Base-by-base conservation (phyloP, 768 basidiomycete genomes). In the Boletus rubroflammeus region DNA sequence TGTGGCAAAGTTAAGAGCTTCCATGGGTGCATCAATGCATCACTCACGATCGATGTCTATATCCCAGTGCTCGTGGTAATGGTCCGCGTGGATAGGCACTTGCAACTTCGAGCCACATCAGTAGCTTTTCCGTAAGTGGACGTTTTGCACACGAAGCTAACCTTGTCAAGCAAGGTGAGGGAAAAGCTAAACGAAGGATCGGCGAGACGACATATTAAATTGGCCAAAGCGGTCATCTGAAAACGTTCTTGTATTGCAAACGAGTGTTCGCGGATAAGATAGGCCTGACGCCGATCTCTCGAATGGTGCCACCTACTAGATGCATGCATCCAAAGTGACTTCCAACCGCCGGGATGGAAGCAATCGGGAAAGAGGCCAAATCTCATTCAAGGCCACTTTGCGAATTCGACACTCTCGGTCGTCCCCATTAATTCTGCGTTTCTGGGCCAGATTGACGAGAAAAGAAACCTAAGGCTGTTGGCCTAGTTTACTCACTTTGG, bases 341-440 rank as follows among this genome's bases (percentile, higher is more conserved):
- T 41, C 21, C 14, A 11, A 51, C 39, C 49, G 40, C 38, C 53
- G 53, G 47, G 45, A 47, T 56, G 53, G 58, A 45, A 45, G 53
- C 32, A 50, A 49, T 61, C 36, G 40, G 42, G 38, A 7, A 47
- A 23, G 21, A 39, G 36, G 36, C 10, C 11, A 39, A n/a, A 39
- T 19, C 38, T 19, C 38, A 5, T 23, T 10, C 3, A 14, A 14
- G 31, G 32, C 52, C 44, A 57, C 63, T 64, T 64, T 64, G 61
- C 63, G 64, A 64, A 53, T 14, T 41, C 43, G 34, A 43, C 26
- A 13, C 31, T 26, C 17, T 32, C 35, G 14, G 36, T 10, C 25
- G n/a, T 51, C 56, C 36, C 36, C 32, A 32, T 60, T 55, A 60
- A 56, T 51, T 31, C 58, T 38, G 19, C 36, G 23, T 39, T 50